phyloP scores from a whole-genome alignment of 75 land plant genomes.

The Cunninghamia lanceolata region DNA sequence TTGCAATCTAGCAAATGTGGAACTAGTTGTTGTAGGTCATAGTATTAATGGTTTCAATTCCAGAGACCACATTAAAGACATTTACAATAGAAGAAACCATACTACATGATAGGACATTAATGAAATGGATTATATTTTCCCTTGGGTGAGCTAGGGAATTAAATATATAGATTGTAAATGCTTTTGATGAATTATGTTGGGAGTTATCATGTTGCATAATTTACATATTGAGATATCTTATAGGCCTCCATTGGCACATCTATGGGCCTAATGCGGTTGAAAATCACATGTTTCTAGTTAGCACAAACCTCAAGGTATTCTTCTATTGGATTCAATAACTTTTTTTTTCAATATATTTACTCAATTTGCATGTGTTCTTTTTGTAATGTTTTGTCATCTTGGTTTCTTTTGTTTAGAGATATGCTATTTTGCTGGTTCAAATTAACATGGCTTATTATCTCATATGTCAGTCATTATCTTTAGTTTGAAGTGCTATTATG shows the following conservation, averaged over 20 bases:
- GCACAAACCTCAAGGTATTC: conserved; percentile 80
- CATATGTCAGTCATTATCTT: too few species aligned
- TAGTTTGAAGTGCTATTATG: too few species aligned
- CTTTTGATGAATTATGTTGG: background rate
- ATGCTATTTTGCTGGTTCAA: too few species aligned
- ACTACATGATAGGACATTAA: conserved; percentile 88
- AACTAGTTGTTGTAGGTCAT: conserved; percentile 87
- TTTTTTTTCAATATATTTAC: too few species aligned
- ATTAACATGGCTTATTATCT: too few species aligned
- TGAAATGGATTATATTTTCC: conserved; percentile 85
- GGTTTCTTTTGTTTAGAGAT: too few species aligned
- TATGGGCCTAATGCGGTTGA: conserved; percentile 72
- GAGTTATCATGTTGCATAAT: background rate
- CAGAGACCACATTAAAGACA: conserved; percentile 93
- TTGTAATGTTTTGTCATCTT: too few species aligned
- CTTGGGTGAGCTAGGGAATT: conserved; percentile 61
- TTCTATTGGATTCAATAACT: background rate
- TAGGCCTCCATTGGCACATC: background rate
- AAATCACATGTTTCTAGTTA: conserved; percentile 98
- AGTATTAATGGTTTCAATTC: conserved; percentile 70
- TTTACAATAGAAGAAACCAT: conserved; percentile 97
- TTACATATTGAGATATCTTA: background rate
- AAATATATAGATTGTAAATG: too few species aligned
- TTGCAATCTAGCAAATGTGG: conserved; percentile 93
- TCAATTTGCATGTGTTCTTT: too few species aligned